phyloP scores from a whole-genome alignment of 2,329 filamentous ascomycete species.

The Apiospora hydei region DNA sequence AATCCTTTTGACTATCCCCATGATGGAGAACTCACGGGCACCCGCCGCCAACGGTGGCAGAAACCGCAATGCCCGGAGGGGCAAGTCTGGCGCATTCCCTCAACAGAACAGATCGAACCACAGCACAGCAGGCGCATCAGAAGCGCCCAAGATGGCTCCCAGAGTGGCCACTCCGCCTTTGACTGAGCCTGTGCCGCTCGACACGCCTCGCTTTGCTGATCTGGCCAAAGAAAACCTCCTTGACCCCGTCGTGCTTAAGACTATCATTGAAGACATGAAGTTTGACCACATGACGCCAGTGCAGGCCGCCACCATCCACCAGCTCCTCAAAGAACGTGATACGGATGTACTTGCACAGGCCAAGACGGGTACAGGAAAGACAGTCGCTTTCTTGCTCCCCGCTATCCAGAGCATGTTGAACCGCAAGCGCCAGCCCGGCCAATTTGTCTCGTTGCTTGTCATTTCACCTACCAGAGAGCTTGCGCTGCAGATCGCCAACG shows the following conservation, averaged over 20 bases:
- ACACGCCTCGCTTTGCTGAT: constrained; percentile 49
- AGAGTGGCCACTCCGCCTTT: constrained; percentile 21
- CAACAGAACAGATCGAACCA: constrained; percentile 12
- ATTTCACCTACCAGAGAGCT: constrained; percentile 84
- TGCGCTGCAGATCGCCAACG: constrained; percentile 79
- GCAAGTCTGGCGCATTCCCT: not conserved
- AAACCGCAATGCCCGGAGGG: not conserved
- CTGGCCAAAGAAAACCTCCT: constrained; percentile 56
- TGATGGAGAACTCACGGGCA: constrained; percentile 18
- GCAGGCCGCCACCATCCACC: constrained; percentile 81
- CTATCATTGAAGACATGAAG: constrained; percentile 75
- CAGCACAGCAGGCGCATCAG: not conserved
- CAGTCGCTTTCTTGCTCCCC: constrained; percentile 89
- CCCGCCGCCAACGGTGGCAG: not conserved
- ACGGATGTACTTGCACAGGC: constrained; percentile 90
- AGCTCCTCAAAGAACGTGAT: constrained; percentile 71
- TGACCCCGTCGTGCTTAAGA: constrained; percentile 68
- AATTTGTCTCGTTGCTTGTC: constrained; percentile 71
- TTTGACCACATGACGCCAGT: constrained; percentile 92
- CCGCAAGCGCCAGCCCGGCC: constrained; percentile 36
- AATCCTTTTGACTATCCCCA: not conserved
- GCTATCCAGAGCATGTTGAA: constrained; percentile 67
- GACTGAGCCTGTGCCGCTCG: constrained; percentile 20
- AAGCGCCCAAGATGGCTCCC: constrained; percentile 1
- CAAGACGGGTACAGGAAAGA: constrained; percentile 97